phyloP scores from a whole-genome alignment of 148 eudicot genomes.

The Linanthus parryae region DNA sequence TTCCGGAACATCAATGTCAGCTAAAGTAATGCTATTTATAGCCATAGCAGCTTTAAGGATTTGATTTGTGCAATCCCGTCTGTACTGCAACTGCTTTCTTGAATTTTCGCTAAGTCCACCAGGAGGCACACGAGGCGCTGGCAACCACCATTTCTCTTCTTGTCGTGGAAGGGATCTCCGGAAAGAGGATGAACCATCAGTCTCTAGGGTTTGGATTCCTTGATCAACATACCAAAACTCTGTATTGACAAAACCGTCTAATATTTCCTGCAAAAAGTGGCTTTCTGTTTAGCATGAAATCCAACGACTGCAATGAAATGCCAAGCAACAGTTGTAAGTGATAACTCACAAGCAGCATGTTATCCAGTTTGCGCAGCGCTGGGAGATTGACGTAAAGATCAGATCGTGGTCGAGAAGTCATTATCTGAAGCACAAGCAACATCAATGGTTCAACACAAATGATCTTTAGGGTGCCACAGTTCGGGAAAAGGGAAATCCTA shows the following conservation, averaged over 20 bases:
- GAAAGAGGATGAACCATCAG: constrained; percentile 45
- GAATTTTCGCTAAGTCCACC: constrained; percentile 48
- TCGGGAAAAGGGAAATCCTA: not conserved
- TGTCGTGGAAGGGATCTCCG: constrained; percentile 39
- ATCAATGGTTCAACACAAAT: not conserved
- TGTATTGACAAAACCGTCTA: constrained; percentile 44
- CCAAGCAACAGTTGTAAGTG: not conserved
- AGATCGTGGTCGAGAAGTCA: constrained; percentile 74
- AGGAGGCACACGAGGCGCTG: constrained; percentile 58
- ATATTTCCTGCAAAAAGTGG: constrained; percentile 32
- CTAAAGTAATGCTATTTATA: constrained; percentile 39
- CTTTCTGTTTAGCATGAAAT: not conserved
- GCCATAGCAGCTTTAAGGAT: constrained; percentile 72
- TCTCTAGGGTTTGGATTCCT: constrained; percentile 39
- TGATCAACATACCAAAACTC: constrained; percentile 73
- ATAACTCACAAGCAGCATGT: constrained; percentile 75
- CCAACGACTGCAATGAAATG: not conserved
- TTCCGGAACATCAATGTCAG: constrained; percentile 56
- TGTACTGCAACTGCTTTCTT: constrained; percentile 48
- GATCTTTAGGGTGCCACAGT: not conserved
- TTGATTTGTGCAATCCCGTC: constrained; percentile 53
- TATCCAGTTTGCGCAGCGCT: constrained; percentile 78
- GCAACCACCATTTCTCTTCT: constrained; percentile 79
- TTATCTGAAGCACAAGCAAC: constrained; percentile 40
- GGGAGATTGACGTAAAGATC: constrained; percentile 75